A percentile compares a stretch with the other conserved stretches of the same genome.
phyloP scores from a whole-genome alignment of 2,329 filamentous ascomycete genomes.

The Aspergillus ustus region DNA sequence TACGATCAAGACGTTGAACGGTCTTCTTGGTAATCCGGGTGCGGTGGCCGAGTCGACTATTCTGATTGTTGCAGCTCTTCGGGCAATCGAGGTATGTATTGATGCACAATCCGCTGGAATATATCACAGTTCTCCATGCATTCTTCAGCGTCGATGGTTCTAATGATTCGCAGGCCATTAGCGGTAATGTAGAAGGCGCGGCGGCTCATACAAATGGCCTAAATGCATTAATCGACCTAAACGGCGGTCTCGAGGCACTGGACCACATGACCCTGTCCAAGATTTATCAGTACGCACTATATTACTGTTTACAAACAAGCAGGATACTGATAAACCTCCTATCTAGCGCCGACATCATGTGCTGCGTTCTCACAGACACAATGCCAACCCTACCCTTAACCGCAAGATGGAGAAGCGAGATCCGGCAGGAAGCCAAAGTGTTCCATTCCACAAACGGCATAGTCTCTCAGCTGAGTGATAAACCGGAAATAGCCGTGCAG shows the following conservation, averaged over 20 bases:
- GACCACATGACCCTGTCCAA: background rate
- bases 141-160: too few relatives aligned
- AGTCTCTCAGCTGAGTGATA: background rate
- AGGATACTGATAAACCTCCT: too few relatives aligned
- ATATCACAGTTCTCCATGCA: too few relatives aligned
- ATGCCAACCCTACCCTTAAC: background rate
- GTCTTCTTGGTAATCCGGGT: background rate
- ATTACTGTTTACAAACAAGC: too few relatives aligned
- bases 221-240: background rate
- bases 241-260: background rate
- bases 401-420: background rate
- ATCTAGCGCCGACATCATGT: background rate
- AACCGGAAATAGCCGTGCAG: background rate
- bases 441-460: background rate
- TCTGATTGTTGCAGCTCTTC: slow-evolving; percentile 2
- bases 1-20: background rate
- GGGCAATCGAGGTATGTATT: slow-evolving; percentile 15
- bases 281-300: background rate
- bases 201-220: background rate
- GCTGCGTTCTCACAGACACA: slow-evolving; percentile 1
- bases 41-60: background rate
- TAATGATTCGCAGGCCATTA: background rate
- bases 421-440: slow-evolving; percentile 2
- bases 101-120: too few relatives aligned
- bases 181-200: background rate